These are phyloP conservation scores for Geotrichum cucujoidarum DNA, from an alignment of 1,139 yeast species.

Conservation along the genomic window DNA sequence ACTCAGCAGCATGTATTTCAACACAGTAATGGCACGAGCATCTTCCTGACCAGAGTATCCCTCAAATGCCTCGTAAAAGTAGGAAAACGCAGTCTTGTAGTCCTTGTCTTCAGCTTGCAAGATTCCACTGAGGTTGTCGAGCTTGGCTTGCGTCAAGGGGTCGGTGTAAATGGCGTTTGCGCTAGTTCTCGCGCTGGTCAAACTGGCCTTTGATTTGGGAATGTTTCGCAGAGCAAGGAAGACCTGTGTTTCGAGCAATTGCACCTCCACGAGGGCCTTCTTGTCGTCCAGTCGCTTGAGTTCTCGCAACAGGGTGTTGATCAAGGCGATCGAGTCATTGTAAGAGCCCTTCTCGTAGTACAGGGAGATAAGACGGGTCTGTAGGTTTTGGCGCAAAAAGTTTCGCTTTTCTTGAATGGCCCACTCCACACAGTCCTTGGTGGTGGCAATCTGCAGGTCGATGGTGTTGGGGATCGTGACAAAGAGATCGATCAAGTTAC, in stretches of 20 bases:
- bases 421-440: slow-evolving; percentile 83
- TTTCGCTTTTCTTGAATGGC: slow-evolving; percentile 77
- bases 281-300: slow-evolving; percentile 94
- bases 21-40: slow-evolving; percentile 64
- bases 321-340: slow-evolving; percentile 67
- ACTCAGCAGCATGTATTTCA: slow-evolving; percentile 87
- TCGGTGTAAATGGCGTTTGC: slow-evolving; percentile 96
- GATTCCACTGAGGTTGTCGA: slow-evolving; percentile 93
- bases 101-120: slow-evolving; percentile 96
- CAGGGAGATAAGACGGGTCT: slow-evolving; percentile 74
- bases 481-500: slow-evolving; percentile 65
- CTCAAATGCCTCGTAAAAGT: slow-evolving; percentile 92
- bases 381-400: slow-evolving; percentile 82
- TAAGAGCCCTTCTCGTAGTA: slow-evolving; percentile 61
- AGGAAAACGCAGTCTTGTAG: slow-evolving; percentile 91
- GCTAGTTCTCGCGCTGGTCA: slow-evolving; percentile 92
- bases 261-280: slow-evolving; percentile 91
- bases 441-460: slow-evolving; percentile 68
- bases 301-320: slow-evolving; percentile 68
- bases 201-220: slow-evolving; percentile 88
- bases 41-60: slow-evolving; percentile 61
- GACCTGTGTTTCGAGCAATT: slow-evolving; percentile 81
- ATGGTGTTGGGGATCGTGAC: slow-evolving; percentile 63
- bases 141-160: slow-evolving; percentile 87
- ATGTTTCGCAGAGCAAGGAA: slow-evolving; percentile 88